Evolutionary conservation across 345 rosid species (phyloP).

Genomic region (Clausena lansium): DNA sequence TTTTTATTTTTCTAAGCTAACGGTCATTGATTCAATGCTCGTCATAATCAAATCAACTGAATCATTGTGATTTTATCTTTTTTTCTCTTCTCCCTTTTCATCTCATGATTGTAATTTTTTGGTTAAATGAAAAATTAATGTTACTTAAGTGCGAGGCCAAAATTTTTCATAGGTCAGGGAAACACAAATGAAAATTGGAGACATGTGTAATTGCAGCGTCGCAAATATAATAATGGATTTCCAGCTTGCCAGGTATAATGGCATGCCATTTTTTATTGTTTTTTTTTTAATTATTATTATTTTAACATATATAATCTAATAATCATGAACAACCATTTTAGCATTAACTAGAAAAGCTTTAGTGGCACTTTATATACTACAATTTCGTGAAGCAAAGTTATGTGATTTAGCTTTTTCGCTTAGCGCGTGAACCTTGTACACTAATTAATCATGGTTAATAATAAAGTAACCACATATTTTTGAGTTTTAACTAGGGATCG

Average conservation of each 20-base stretch:
- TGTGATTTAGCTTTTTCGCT: background rate
- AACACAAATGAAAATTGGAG: background rate
- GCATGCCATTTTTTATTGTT: background rate
- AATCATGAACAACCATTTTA: background rate
- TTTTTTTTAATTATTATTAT: background rate
- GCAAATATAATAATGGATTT: background rate
- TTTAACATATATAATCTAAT: background rate
- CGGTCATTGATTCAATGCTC: no score
- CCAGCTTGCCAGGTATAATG: constrained; percentile 12
- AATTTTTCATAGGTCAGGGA: background rate
- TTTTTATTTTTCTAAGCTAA: no score
- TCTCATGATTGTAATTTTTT: no score
- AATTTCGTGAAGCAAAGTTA: background rate
- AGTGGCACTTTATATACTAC: background rate
- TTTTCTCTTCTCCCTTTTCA: no score
- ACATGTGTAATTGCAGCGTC: background rate
- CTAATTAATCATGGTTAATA: constrained; percentile 24
- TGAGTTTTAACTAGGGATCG: constrained; percentile 5
- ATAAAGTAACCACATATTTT: constrained; percentile 13
- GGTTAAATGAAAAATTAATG: no score
- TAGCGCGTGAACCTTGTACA: background rate
- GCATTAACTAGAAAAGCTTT: background rate
- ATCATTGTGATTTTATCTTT: no score
- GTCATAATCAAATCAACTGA: no score
- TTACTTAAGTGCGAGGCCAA: background rate